Percentiles rank a stretch among this genome's conserved stretches.
Conservation (phyloP, 306 rosid genomes). For the Vigna angularis region DNA sequence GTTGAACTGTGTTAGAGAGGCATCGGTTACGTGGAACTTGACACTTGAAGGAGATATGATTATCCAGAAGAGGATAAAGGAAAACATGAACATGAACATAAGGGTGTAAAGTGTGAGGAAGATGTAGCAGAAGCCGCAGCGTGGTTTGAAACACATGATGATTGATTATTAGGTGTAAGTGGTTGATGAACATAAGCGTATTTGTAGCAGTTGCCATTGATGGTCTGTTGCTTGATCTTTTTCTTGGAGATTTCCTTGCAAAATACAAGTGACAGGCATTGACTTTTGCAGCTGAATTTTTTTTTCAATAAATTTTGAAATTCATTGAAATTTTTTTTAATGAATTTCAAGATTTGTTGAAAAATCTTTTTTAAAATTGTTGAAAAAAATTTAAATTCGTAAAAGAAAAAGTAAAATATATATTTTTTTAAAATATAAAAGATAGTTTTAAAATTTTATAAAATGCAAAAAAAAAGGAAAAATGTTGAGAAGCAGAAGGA, state of each 20-base stretch:
- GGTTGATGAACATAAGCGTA: not conserved
- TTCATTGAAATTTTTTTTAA: too few species aligned
- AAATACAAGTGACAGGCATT: not conserved
- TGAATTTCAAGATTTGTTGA: rapidly evolving
- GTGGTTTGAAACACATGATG: not conserved
- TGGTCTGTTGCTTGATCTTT: not conserved
- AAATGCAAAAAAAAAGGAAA: too few species aligned
- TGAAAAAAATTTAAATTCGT: too few species aligned
- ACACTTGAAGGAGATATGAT: constrained; percentile 37
- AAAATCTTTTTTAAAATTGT: too few species aligned
- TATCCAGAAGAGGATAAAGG: not conserved
- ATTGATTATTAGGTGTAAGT: not conserved
- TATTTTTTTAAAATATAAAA: too few species aligned
- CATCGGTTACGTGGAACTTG: constrained; percentile 40
- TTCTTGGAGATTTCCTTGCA: constrained; percentile 13
- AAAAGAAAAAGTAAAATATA: too few species aligned
- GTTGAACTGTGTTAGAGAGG: constrained; percentile 47
- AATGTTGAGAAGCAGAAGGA: too few species aligned
- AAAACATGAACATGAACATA: not conserved
- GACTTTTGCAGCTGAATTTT: not conserved
- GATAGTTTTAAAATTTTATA: too few species aligned
- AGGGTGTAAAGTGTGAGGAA: constrained; percentile 3
- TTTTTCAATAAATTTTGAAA: too few species aligned
- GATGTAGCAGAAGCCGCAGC: not conserved
- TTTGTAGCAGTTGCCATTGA: not conserved